Evolutionary conservation across 2,329 filamentous ascomycete species (phyloP), one percentile per base, ranked within the genome.

Genomic region (Pseudogymnoascus sp.): DNA sequence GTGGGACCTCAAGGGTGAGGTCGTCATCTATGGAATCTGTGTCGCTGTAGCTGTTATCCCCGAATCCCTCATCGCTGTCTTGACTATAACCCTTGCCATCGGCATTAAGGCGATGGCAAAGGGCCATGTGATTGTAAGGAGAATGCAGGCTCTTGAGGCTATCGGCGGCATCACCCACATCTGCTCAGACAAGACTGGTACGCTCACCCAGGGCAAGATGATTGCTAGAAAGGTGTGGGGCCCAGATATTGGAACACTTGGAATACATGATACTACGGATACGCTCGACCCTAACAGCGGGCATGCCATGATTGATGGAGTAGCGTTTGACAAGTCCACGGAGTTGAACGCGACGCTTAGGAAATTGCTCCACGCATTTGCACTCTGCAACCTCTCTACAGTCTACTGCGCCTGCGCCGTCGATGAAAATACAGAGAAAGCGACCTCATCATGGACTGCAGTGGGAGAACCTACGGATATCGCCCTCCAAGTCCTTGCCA

Each of bases 391-490:
- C 72, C 83, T 80, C 35, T 76, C 78, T 1, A 72, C 71, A 13
- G 76, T 80, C 5, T 75, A 75, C n/a, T n/a, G n/a, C n/a, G n/a
- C n/a, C 59, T 71, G 65, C 62, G 59, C 64, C 63, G 16, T 64
- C 61, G 63, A 61, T 38, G 62, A 65, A 67, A 31, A 66, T 66
- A 33, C 63, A 65, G 14, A 64, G 65, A 61, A 67, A 76, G 62
- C 74, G 10, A 83, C 63, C 74, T 82, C 11, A 76, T 74, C 10
- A 31, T 88, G 85, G 84, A 80, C 78, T 44, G 84, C 84, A 19
- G 76, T 85, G 44, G 87, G 86, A 59, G 86, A 89, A 67, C 86
- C 86, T 3, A 91, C 88, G 3, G 88, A 91, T 68, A 89, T 91
- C 64, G 87, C 88, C 10, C 82, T 91, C 14, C 86, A 89, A 67